Percentiles rank a stretch among this genome's conserved stretches.
Evolutionary conservation across 441 rosid genomes (phyloP).

Genomic region (Jatropha multifida): DNA sequence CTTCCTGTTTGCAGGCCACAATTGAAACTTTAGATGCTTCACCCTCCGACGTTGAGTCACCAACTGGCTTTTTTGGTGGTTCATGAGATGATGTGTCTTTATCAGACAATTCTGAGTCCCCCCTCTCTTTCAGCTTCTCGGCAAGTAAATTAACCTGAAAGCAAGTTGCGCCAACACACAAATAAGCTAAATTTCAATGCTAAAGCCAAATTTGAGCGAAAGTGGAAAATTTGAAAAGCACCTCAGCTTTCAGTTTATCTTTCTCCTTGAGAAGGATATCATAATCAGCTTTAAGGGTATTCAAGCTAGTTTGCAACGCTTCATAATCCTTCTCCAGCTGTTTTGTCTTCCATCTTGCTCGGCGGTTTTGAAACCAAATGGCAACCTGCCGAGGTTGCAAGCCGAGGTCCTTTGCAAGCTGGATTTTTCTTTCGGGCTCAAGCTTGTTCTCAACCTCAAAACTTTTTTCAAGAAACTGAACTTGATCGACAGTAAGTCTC

Average conservation of each 20-base stretch:
- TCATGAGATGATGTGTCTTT: slow-evolving; percentile 34
- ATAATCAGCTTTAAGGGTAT: slow-evolving; percentile 48
- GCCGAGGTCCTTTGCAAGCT: slow-evolving; percentile 71
- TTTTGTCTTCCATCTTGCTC: slow-evolving; percentile 73
- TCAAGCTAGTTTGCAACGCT: slow-evolving; percentile 42
- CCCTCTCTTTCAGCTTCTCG: slow-evolving; percentile 42
- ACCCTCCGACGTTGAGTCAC: slow-evolving; percentile 37
- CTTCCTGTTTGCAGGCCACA: slow-evolving; percentile 51
- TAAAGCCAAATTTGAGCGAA: background rate
- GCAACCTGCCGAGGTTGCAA: slow-evolving; percentile 78
- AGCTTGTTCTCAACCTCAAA: slow-evolving; percentile 76
- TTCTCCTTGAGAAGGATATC: slow-evolving; percentile 50
- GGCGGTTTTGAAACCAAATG: slow-evolving; percentile 80
- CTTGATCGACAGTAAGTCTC: slow-evolving; percentile 53
- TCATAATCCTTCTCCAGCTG: slow-evolving; percentile 66
- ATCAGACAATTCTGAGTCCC: slow-evolving; percentile 28
- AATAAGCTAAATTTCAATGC: background rate
- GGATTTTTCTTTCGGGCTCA: slow-evolving; percentile 70
- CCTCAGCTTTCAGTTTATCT: slow-evolving; percentile 55
- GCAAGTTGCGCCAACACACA: background rate
- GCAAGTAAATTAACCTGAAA: slow-evolving; percentile 46
- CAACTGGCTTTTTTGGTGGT: slow-evolving; percentile 28
- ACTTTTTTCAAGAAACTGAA: slow-evolving; percentile 64
- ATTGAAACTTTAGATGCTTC: slow-evolving; percentile 40
- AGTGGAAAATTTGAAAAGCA: slow-evolving; percentile 7